These are phyloP conservation scores for Paramecium primaurelia DNA, from an alignment of 73 alveolate species.

Conservation along the genomic window DNA sequence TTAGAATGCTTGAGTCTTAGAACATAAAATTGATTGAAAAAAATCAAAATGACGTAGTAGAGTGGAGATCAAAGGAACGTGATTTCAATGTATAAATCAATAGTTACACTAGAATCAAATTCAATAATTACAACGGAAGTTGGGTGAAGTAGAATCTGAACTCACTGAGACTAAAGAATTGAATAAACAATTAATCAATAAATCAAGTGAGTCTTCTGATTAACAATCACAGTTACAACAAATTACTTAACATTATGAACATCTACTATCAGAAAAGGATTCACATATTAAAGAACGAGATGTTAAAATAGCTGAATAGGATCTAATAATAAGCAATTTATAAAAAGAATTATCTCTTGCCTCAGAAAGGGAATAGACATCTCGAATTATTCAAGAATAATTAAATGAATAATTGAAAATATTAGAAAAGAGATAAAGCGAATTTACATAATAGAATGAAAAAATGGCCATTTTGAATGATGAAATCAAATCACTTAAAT, in stretches of 20 bases:
- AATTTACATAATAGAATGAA: not conserved
- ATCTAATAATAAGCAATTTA: not conserved
- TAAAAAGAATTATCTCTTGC: not conserved
- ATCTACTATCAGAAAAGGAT: not conserved
- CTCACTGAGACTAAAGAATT: not conserved
- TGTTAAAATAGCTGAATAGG: not conserved
- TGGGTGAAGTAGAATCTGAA: not conserved
- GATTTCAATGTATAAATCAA: not conserved
- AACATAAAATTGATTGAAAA: not conserved
- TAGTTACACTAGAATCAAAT: not conserved
- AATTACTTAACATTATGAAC: not conserved
- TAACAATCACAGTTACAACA: not conserved
- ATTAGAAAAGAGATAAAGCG: not conserved
- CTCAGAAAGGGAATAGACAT: not conserved
- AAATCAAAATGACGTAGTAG: not conserved
- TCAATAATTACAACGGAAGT: not conserved
- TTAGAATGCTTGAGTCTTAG: not conserved
- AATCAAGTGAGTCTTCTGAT: not conserved
- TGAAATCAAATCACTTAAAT: not conserved
- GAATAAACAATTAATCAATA: not conserved
- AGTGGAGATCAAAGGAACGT: not conserved
- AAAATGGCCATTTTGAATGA: not conserved
- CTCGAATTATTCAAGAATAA: not conserved
- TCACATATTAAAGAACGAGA: not conserved
- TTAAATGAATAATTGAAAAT: not conserved